phyloP scores from a whole-genome alignment of 2,329 filamentous ascomycete genomes.

The Xylaria multiplex region DNA sequence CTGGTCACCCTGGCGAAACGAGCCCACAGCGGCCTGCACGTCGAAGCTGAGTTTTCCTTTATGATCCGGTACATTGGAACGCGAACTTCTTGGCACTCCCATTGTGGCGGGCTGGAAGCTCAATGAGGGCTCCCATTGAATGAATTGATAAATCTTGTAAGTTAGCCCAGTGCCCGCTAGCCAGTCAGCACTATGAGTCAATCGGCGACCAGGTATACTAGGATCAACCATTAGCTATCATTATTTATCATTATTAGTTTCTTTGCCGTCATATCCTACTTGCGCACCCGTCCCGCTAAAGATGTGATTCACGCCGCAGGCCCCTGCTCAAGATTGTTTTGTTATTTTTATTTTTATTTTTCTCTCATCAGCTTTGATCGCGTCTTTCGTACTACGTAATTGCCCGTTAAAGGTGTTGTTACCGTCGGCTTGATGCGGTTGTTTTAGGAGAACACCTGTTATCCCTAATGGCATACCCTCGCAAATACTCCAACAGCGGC shows the following conservation, averaged over 20 bases:
- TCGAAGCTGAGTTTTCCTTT: slow-evolving; percentile 27
- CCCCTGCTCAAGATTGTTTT: not conserved
- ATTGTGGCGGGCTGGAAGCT: slow-evolving; percentile 27
- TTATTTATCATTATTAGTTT: not conserved
- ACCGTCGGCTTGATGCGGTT: not conserved
- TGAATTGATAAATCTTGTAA: slow-evolving; percentile 15
- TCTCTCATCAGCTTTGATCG: not conserved
- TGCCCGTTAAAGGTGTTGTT: not conserved
- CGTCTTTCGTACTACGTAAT: not conserved
- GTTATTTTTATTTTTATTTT: not conserved
- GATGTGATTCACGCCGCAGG: slow-evolving; percentile 8
- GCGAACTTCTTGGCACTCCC: slow-evolving; percentile 19
- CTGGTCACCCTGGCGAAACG: not conserved
- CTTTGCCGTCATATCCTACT: not conserved
- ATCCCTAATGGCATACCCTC: slow-evolving; percentile 20
- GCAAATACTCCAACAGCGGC: slow-evolving; percentile 3
- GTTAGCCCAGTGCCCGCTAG: slow-evolving; percentile 21
- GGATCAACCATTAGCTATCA: not conserved
- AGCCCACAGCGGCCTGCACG: slow-evolving; percentile 16
- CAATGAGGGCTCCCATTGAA: slow-evolving; percentile 17
- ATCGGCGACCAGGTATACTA: slow-evolving; percentile 25
- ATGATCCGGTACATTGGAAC: slow-evolving; percentile 34
- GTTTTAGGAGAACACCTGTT: not conserved
- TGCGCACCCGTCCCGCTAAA: not conserved
- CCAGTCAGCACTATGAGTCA: slow-evolving; percentile 28